phyloP scores from a whole-genome alignment of 371 early-diverging fungal genomes.

The Apophysomyces elegans region DNA sequence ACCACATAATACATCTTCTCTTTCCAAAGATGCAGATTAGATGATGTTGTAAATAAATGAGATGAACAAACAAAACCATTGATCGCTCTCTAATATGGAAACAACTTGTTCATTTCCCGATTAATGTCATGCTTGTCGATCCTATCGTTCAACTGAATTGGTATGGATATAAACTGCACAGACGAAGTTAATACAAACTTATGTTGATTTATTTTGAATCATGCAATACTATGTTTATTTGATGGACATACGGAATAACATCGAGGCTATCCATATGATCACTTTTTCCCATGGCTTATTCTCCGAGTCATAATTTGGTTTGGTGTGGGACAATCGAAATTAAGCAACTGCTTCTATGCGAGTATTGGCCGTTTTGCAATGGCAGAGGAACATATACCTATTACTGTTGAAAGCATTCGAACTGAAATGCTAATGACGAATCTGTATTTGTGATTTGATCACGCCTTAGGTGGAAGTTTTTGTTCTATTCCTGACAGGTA shows the following conservation, averaged over 20 bases:
- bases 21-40: not conserved
- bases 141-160: too few species aligned
- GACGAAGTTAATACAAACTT: too few species aligned
- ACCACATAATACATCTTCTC: not conserved
- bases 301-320: slow-evolving; percentile 38
- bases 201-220: not conserved
- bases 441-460: slow-evolving; percentile 60
- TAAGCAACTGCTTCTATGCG: slow-evolving; percentile 32
- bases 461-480: slow-evolving; percentile 58
- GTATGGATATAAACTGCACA: too few species aligned
- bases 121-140: too few species aligned
- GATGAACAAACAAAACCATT: too few species aligned
- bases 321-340: slow-evolving; percentile 26
- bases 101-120: too few species aligned
- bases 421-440: slow-evolving; percentile 8
- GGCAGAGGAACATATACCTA: slow-evolving; percentile 16
- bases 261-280: not conserved
- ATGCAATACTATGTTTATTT: not conserved
- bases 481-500: slow-evolving; percentile 48
- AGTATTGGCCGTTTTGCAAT: slow-evolving; percentile 35
- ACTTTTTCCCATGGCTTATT: slow-evolving; percentile 23
- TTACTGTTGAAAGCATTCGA: not conserved
- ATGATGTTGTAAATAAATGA: too few species aligned
- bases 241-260: too few species aligned
- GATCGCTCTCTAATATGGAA: too few species aligned